These are phyloP conservation scores for Sporothrix curviconia DNA, from an alignment of 2,329 filamentous ascomycete genomes.

Conservation along the genomic window DNA sequence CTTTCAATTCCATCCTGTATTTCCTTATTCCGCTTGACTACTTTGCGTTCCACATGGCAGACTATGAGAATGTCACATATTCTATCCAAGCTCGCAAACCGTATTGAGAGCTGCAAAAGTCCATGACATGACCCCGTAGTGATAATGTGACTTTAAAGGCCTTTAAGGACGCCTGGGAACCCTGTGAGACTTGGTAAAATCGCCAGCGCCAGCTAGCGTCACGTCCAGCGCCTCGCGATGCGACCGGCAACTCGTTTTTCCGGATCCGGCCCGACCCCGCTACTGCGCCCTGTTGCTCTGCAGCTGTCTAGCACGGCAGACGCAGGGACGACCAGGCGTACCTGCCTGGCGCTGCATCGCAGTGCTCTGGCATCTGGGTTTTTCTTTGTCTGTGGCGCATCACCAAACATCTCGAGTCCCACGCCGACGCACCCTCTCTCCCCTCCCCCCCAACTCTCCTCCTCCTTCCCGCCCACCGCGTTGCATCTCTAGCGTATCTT, in stretches of 20 bases:
- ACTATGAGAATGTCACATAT: too few relatives aligned
- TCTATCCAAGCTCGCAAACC: too few relatives aligned
- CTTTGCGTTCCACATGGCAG: too few relatives aligned
- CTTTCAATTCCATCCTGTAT: too few relatives aligned
- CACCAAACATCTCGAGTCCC: constrained; percentile 1
- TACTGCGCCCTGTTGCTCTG: constrained; percentile 10
- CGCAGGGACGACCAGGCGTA: neutral
- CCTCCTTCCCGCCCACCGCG: neutral
- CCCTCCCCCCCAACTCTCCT: neutral
- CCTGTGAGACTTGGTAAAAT: too few relatives aligned
- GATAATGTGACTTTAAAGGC: too few relatives aligned
- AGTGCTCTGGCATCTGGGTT: neutral
- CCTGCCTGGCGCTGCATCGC: constrained; percentile 11
- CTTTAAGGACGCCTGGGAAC: too few relatives aligned
- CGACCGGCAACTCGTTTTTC: constrained; percentile 16
- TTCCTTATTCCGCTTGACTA: too few relatives aligned
- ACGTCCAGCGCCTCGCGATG: too few relatives aligned
- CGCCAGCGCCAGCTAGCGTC: neutral
- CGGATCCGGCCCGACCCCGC: constrained; percentile 12
- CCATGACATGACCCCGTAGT: too few relatives aligned
- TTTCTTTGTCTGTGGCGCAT: constrained; percentile 7
- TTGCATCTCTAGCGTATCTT: neutral
- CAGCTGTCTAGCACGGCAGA: neutral
- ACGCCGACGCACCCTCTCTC: too few relatives aligned
- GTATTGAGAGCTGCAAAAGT: too few relatives aligned